These are phyloP conservation scores for Nicotiana obtusifolia DNA, from an alignment of 257 asterid genomes.

Conservation along the genomic window DNA sequence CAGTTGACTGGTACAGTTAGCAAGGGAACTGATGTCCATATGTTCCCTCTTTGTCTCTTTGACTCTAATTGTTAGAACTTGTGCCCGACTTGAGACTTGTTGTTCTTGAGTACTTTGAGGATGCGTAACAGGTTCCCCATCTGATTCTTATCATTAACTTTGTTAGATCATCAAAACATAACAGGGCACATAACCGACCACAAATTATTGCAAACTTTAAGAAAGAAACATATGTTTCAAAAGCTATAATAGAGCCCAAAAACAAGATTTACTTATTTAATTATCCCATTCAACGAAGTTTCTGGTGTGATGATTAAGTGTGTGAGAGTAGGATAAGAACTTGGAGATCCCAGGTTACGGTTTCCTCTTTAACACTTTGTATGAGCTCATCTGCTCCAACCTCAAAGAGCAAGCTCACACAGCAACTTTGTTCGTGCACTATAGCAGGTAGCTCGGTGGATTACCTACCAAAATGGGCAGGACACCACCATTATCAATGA, in stretches of 20 bases:
- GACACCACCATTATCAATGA: background rate
- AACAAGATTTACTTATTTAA: background rate
- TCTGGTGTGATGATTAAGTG: background rate
- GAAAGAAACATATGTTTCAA: background rate
- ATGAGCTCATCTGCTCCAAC: background rate
- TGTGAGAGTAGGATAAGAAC: background rate
- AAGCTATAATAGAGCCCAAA: background rate
- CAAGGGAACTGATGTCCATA: too few species aligned
- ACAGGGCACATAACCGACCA: too few species aligned
- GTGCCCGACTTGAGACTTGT: too few species aligned
- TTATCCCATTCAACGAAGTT: background rate
- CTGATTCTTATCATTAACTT: too few species aligned
- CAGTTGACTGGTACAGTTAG: too few species aligned
- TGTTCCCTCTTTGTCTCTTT: too few species aligned
- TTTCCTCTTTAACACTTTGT: background rate
- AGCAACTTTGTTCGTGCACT: background rate
- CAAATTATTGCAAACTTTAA: background rate
- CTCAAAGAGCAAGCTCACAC: background rate
- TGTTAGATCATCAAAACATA: too few species aligned
- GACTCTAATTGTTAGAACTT: too few species aligned
- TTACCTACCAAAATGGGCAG: background rate
- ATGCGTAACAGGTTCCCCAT: too few species aligned
- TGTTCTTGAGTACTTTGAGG: too few species aligned
- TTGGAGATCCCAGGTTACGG: background rate
- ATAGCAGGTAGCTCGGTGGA: background rate